Percentiles rank a stretch among this genome's conserved stretches.
phyloP scores from a whole-genome alignment of 441 rosid genomes.

The Sinapis alba region DNA sequence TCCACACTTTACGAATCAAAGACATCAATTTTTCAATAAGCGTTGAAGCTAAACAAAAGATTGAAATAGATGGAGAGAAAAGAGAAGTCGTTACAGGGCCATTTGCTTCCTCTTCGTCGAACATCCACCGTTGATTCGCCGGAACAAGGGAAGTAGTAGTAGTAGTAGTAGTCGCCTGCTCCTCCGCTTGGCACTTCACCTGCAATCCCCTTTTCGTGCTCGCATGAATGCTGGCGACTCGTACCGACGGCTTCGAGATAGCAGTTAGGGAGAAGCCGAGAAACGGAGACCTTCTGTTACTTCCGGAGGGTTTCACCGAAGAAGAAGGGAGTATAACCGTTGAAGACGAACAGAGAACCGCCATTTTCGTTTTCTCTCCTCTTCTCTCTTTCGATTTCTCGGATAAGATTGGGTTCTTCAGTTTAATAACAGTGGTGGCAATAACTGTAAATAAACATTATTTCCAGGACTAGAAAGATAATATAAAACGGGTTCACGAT shows the following conservation, averaged over 20 bases:
- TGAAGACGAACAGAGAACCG: constrained; percentile 50
- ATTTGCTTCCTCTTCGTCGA: constrained; percentile 70
- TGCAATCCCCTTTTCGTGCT: constrained; percentile 40
- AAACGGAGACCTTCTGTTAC: constrained; percentile 42
- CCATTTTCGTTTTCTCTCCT: constrained; percentile 44
- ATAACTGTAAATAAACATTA: not conserved
- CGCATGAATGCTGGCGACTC: constrained; percentile 30
- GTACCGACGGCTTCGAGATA: constrained; percentile 37
- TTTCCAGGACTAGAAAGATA: not conserved
- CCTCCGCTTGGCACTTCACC: constrained; percentile 55
- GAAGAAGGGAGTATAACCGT: constrained; percentile 43
- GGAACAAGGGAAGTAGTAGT: constrained; percentile 55
- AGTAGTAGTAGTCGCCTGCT: constrained; percentile 34
- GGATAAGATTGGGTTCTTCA: constrained; percentile 47
- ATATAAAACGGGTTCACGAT: constrained; percentile 3
- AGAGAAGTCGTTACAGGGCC: constrained; percentile 67
- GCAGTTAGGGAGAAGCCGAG: constrained; percentile 45
- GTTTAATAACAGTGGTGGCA: constrained; percentile 28
- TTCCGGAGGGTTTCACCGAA: constrained; percentile 29
- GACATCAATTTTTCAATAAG: not conserved
- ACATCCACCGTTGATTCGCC: constrained; percentile 86
- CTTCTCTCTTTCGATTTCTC: constrained; percentile 9
- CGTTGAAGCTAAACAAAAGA: not conserved
- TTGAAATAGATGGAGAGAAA: not conserved
- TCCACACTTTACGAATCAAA: not conserved